Evolutionary conservation across 2,329 filamentous ascomycete species (phyloP), one percentile per base, ranked within the genome.

Genomic region (Simplicillium sp.): DNA sequence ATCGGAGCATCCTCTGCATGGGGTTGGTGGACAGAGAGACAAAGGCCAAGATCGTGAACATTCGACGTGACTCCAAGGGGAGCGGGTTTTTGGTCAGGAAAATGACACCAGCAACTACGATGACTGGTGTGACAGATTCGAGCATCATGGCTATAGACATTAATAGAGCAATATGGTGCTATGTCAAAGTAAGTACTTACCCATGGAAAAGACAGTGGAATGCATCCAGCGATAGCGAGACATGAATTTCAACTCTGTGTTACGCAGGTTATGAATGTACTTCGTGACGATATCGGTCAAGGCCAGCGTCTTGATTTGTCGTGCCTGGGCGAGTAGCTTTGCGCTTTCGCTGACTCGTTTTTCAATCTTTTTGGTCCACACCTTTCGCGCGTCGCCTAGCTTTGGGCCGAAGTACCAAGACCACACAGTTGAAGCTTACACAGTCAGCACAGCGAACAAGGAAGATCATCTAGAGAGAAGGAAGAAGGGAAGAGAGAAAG

Each of bases 291-390:
- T 4, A 2, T 15, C 20, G 5, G 37, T 29, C 9, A 39, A 29
- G 3, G 36, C 41, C 28, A 39, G 36, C 7, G 20, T 18, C 18
- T 43, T 43, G 11, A 43, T 12, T 4, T 11, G 16, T 17, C 29
- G 39, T 2, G 39, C 20, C 33, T 43, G 41, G 7, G 41, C 41
- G 15, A 43, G 20, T 1, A 43, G 6, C 13, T 39, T 43, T 7
- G 37, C 39, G 11, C 36, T 39, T 11, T 37, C 34, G 7, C 34
- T 25, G 28, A 43, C 37, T 2, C 41, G 40, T 11, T 34, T 37
- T 3, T 42, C 37, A 3, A 20, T 25, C 13, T 36, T 37, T n/a
- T 20, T 31, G 15, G 36, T 39, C 13, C 25, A 36, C 3, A 28
- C 37, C 8, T 28, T 29, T 7, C 41, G 16, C 2, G 28, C 14